Evolutionary conservation across 176 grass and related monocot genomes (phyloP), one percentile per base, ranked within the genome.

Genomic region (Avena eriantha): DNA sequence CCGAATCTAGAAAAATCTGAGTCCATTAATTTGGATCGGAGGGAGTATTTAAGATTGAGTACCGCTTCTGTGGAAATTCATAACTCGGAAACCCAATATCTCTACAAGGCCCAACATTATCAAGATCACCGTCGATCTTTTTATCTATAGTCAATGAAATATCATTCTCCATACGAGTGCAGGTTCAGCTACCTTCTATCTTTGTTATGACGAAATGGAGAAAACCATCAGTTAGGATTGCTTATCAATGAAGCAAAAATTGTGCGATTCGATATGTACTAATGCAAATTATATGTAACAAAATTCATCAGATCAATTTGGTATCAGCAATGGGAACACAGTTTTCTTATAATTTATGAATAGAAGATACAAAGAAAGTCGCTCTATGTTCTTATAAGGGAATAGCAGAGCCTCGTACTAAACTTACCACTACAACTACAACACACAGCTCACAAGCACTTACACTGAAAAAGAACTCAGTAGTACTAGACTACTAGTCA

Each of bases 401-500:
- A 49, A 39, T 23, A 77, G 0, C 45, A 64, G 7, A 80, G 54
- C 22, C 64, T 54, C 19, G 49, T 77, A 41, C 16, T n/a, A 78
- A 39, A 61, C n/a, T 18, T 31, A 76, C 63, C 23, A 41, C 17
- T 51, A 65, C 53, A 82, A 41, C 17, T 51, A 65, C 53, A 82
- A 14, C 31, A 39, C 7, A 46, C 26, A 47, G 11, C 31, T 43
- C 9, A 57, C 55, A 36, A 84, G 3, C 8, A 17, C n/a, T 83
- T 88, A 34, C 43, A 46, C 21, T 60, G 23, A n/a, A 60, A 84
- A 80, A 45, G 14, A 23, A 21, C 12, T 50, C 57, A 60, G 57
- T 60, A 60, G 8, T 11, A 60, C 57, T 58, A 58, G 13, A 55
- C 53, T 71, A 16, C 9, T 21, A 22, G n/a, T 13, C 18, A 81